phyloP scores from a whole-genome alignment of 116 monocot genomes.

The Zostera marina region DNA sequence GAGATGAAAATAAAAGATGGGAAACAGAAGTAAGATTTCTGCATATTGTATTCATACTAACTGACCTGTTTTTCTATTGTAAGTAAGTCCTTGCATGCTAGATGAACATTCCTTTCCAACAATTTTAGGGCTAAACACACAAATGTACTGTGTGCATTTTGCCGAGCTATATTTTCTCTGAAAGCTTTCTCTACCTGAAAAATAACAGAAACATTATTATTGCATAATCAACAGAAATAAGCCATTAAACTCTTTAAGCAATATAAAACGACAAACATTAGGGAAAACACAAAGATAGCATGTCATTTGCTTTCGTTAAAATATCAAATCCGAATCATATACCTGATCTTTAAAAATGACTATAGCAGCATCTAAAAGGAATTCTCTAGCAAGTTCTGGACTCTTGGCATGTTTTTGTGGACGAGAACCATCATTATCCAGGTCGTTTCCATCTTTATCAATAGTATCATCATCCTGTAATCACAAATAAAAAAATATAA shows the following conservation, averaged over 20 bases:
- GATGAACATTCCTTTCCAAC: conserved; percentile 78
- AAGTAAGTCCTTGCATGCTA: conserved; percentile 95
- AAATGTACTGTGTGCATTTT: conserved; percentile 92
- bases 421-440: conserved; percentile 63
- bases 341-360: conserved; percentile 99
- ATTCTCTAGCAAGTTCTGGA: conserved; percentile 96
- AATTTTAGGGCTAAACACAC: conserved; percentile 75
- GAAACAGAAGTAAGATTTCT: neutral
- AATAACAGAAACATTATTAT: neutral
- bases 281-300: too few species aligned
- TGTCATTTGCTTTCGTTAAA: neutral
- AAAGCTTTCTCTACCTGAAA: conserved; percentile 94
- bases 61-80: conserved; percentile 87
- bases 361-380: conserved; percentile 93
- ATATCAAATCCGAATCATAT: neutral
- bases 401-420: conserved; percentile 99
- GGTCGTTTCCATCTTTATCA: conserved; percentile 86
- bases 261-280: too few species aligned
- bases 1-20: neutral
- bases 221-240: neutral
- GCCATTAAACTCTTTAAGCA: neutral
- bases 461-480: conserved; percentile 80
- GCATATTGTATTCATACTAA: neutral
- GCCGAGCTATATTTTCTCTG: conserved; percentile 90
- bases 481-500: conserved; percentile 3